Base-by-base conservation (phyloP, 1,284 basidiomycete genomes). In the Thelephora terrestris region DNA sequence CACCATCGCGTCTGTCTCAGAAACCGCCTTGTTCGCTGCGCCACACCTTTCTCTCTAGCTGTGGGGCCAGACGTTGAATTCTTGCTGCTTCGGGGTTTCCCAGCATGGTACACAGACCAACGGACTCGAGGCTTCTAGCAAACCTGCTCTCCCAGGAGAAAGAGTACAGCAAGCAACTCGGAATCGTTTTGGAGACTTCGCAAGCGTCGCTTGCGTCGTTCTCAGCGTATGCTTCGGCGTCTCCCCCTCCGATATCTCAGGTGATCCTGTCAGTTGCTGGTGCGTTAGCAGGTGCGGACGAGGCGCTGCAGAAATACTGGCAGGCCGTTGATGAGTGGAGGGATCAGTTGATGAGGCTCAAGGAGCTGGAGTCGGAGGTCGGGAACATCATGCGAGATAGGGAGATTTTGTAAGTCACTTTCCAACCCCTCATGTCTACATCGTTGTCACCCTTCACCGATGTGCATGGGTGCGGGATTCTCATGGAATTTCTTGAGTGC, bases 131-230 rank as follows among this genome's bases (percentile, higher is more conserved):
- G 25, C 71, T 88, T 16, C 73, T 88, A 46, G 65, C 70, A 4
- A 79, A 82, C 59, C 74, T 89, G 27, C 69, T 86, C 45, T 64
- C 68, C 10, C 74, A 79, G 56, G 85, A 89, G 60, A 84, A 82
- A 59, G 81, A 84, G 36, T 84, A 85, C 57, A 66, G 74, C 4
- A 81, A 79, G 53, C 74, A 81, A 18, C 67, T 87, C 25, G 57
- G 64, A 17, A 57, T 66, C 29, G 67, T 85, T 35, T 69, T 86
- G 29, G 75, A 78, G 48, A 60, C 73, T 35, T 81, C 81, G 2
- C 73, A 77, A 57, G 64, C 76, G 0, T 79, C 83, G 0, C 69
- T 83, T 23, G 73, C 80, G 7, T 78, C 81, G 2, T 76, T 87
- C 50, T 75, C 79, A 4, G 84, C 84, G 0, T 89, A 84, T 62